A percentile compares a stretch with the other conserved stretches of the same genome.
Evolutionary conservation across 2,329 filamentous ascomycete genomes (phyloP).

Genomic region (Zasmidium citrigriseum): DNA sequence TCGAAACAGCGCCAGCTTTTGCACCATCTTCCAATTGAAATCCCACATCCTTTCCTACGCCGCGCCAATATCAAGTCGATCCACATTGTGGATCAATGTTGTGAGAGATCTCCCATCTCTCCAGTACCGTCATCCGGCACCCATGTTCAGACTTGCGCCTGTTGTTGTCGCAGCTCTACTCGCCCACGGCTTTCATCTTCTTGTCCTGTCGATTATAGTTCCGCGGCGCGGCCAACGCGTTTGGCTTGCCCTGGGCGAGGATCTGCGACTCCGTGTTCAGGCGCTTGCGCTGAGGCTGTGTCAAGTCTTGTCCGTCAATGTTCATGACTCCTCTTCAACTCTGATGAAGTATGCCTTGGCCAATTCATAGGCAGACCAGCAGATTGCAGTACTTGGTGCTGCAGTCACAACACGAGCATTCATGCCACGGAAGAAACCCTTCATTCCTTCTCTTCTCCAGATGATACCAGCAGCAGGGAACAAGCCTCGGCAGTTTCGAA

Average conservation of each 20-base stretch:
- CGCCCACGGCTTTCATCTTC: no score
- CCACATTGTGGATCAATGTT: background rate
- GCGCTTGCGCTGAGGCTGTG: background rate
- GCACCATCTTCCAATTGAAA: background rate
- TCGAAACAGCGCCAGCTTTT: background rate
- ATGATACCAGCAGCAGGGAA: conserved; percentile 77
- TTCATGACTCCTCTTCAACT: conserved; percentile 33
- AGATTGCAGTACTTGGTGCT: conserved; percentile 99
- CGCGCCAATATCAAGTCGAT: background rate
- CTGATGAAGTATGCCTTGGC: conserved; percentile 67
- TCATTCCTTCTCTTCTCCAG: conserved; percentile 77
- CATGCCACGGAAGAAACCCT: conserved; percentile 91
- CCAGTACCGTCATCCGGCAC: background rate
- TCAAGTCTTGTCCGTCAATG: background rate
- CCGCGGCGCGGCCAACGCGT: background rate
- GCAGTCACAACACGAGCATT: conserved; percentile 90
- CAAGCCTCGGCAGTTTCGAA: conserved; percentile 82
- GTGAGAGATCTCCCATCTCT: background rate
- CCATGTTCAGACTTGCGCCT: background rate
- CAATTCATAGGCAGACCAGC: conserved; percentile 80
- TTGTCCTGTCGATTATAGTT: background rate
- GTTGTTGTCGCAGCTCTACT: background rate
- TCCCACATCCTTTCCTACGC: background rate
- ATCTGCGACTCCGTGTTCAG: background rate
- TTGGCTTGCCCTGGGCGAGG: background rate